These are phyloP conservation scores for Penicillium tannophilum DNA, from an alignment of 495 filamentous ascomycete genomes.

Conservation along the genomic window DNA sequence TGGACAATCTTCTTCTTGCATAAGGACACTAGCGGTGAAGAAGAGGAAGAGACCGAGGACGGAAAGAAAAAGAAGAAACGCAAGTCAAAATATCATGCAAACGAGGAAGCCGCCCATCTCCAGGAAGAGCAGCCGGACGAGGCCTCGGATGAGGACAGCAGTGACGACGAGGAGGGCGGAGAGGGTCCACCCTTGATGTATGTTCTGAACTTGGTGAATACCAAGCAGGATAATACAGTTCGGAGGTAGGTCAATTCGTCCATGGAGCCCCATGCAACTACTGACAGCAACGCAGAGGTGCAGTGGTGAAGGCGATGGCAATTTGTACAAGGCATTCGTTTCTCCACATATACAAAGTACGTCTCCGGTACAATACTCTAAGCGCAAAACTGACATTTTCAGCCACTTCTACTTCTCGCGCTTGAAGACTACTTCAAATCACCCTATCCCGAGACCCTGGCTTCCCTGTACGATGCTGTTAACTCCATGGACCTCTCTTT, in stretches of 20 bases:
- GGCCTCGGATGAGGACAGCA: constrained; percentile 45
- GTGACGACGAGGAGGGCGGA: constrained; percentile 61
- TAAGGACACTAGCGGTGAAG: constrained; percentile 83
- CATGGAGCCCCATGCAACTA: not conserved
- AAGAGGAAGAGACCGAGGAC: constrained; percentile 63
- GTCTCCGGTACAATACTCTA: constrained; percentile 12
- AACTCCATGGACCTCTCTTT: constrained; percentile 96
- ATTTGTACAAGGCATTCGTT: constrained; percentile 99
- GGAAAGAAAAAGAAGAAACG: constrained; percentile 57
- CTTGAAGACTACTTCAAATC: constrained; percentile 97
- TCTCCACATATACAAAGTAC: constrained; percentile 95
- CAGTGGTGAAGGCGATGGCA: constrained; percentile 98
- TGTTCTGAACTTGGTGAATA: constrained; percentile 96
- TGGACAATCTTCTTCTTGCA: constrained; percentile 99
- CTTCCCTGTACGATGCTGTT: constrained; percentile 84
- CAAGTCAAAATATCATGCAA: constrained; percentile 43
- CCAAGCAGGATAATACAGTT: constrained; percentile 89
- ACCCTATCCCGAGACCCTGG: constrained; percentile 86
- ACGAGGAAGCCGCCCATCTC: constrained; percentile 52
- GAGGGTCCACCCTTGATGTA: constrained; percentile 93
- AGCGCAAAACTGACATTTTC: constrained; percentile 22
- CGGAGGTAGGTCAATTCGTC: constrained; percentile 59
- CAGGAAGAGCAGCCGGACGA: constrained; percentile 51
- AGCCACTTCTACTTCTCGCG: constrained; percentile 92
- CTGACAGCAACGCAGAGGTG: constrained; percentile 60